phyloP scores from a whole-genome alignment of 2,329 filamentous ascomycete genomes.

The Zarea fungicola region DNA sequence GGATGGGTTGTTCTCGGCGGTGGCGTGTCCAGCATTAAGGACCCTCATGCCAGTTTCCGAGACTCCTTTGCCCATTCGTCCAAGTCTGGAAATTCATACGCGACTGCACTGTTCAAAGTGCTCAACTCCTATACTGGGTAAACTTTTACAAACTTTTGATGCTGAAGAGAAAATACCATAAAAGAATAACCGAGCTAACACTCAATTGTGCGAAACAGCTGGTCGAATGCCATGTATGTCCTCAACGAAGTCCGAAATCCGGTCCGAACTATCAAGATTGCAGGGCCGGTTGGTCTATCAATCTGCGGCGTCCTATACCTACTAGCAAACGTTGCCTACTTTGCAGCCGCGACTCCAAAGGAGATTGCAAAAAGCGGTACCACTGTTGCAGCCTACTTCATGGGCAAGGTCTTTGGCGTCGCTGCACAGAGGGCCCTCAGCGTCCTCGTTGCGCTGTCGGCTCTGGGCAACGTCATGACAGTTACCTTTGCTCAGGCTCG shows the following conservation, averaged over 20 bases:
- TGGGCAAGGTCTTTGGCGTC: slow-evolving; percentile 16
- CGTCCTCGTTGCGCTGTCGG: slow-evolving; percentile 17
- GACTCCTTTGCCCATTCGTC: slow-evolving; percentile 15
- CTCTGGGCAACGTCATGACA: slow-evolving; percentile 17
- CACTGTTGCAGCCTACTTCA: slow-evolving; percentile 17
- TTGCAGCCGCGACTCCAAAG: slow-evolving; percentile 14
- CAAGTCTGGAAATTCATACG: slow-evolving; percentile 14
- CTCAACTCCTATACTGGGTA: slow-evolving; percentile 17
- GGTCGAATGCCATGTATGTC: slow-evolving; percentile 18
- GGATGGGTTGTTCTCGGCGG: slow-evolving; percentile 18
- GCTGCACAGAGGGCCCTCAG: slow-evolving; percentile 16
- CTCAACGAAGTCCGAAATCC: slow-evolving; percentile 17
- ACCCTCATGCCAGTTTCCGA: slow-evolving; percentile 17
- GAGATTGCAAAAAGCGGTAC: slow-evolving; percentile 16
- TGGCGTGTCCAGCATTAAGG: slow-evolving; percentile 12
- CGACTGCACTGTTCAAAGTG: slow-evolving; percentile 17
- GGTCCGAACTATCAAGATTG: slow-evolving; percentile 17
- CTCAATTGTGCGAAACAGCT: slow-evolving; percentile 9
- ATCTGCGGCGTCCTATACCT: slow-evolving; percentile 16
- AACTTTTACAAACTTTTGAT: neutral
- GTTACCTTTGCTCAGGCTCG: slow-evolving; percentile 17
- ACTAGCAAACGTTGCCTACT: slow-evolving; percentile 17
- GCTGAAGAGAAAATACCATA: too few relatives aligned
- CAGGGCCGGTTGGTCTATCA: slow-evolving; percentile 16
- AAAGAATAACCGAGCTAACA: neutral